phyloP scores from a whole-genome alignment of 345 rosid species.

The Arabis hirsuta region DNA sequence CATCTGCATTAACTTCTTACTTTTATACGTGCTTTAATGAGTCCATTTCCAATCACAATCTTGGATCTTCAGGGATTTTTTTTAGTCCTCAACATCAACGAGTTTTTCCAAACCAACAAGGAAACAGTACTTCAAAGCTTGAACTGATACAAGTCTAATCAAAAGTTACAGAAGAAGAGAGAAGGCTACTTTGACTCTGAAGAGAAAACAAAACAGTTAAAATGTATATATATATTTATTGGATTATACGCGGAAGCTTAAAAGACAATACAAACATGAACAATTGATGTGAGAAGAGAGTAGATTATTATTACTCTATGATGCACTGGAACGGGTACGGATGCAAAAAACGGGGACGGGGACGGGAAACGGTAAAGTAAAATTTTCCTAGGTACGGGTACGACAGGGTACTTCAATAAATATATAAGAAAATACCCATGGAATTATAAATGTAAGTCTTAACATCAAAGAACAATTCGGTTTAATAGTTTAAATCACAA shows the following conservation, averaged over 20 bases:
- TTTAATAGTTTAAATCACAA: too few relatives aligned
- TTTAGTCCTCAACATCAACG: background rate
- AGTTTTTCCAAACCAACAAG: background rate
- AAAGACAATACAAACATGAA: background rate
- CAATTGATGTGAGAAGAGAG: background rate
- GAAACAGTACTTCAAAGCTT: background rate
- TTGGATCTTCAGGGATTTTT: background rate
- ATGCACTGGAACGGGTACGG: too few relatives aligned
- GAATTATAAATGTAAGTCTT: too few relatives aligned
- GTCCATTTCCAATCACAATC: background rate
- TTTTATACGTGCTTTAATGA: background rate
- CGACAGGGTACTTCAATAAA: too few relatives aligned
- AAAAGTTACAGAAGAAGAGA: background rate
- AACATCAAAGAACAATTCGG: too few relatives aligned
- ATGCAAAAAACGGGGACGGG: too few relatives aligned
- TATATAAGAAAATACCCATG: too few relatives aligned
- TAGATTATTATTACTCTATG: too few relatives aligned
- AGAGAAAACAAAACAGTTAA: background rate
- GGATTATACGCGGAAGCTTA: background rate
- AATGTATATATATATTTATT: background rate
- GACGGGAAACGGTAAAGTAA: too few relatives aligned
- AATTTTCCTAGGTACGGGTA: too few relatives aligned
- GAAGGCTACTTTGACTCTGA: background rate
- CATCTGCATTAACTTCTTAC: background rate
- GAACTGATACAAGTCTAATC: constrained; percentile 2